Evolutionary conservation across 192 early-diverging fungal genomes (phyloP).

Genomic region (Linnemannia schmuckeri): DNA sequence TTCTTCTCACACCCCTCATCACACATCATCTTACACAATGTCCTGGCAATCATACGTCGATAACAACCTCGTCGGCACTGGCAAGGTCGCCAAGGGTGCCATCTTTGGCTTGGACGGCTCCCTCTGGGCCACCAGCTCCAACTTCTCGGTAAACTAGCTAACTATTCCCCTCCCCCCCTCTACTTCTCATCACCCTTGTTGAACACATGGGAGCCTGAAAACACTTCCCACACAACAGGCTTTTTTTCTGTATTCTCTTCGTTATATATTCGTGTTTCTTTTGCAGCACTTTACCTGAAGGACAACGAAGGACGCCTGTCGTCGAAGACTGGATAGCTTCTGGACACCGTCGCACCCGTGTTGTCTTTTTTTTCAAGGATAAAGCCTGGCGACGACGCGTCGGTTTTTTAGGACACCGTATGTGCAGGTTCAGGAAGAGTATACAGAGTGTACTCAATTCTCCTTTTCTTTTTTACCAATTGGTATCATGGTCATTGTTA

Average conservation of each 20-base stretch:
- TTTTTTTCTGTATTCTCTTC: neutral
- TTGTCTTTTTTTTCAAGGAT: neutral
- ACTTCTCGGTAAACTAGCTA: constrained; percentile 73
- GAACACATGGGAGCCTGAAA: neutral
- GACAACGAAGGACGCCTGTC: neutral
- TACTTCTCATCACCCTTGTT: neutral
- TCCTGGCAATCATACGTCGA: constrained; percentile 90
- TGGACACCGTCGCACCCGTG: neutral
- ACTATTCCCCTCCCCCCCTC: neutral
- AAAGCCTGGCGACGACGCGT: neutral
- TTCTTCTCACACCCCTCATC: constrained; percentile 14
- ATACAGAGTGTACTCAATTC: neutral
- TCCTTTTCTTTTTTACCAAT: neutral
- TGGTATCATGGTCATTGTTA: neutral
- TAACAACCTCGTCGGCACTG: constrained; percentile 79
- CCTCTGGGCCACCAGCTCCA: constrained; percentile 83
- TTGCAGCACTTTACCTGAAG: neutral
- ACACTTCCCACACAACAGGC: neutral
- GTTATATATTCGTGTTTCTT: neutral
- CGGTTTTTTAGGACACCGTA: neutral
- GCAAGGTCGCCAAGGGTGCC: constrained; percentile 78
- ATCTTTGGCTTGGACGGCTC: constrained; percentile 89
- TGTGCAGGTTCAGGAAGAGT: neutral
- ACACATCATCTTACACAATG: constrained; percentile 62
- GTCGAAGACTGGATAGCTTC: neutral